Base-by-base conservation (phyloP, 2,329 filamentous ascomycete species). In the Cercospora sesami region DNA sequence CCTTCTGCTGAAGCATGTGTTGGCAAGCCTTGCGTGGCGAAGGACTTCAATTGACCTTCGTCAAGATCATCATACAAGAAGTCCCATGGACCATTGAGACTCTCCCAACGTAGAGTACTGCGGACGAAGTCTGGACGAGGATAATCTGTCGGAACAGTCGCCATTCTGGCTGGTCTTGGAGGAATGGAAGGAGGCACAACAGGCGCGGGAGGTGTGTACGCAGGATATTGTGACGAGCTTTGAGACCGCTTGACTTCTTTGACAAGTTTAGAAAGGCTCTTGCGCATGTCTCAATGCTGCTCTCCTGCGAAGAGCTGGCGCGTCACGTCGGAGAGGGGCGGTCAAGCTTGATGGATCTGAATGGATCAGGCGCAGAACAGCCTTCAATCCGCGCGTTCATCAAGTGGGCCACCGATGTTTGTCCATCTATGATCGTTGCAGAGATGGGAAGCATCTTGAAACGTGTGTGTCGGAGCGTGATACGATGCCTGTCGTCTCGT, bases 61-160 rank as follows among this genome's bases (percentile, higher is more conserved):
- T 91, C 87, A 60, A 84, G 80, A 73, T 91, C 89, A 75, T 91
- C 89, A 68, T 90, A 90, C 58, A 87, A 77, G 73, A 91, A 88
- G 66, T 84, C 81, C 89, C 89, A 91, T 5, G 82, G 79, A 0
- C 88, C 88, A 71, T 91, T 86, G 58, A 91, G 84, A 1, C 85
- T 86, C 48, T 80, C 77, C 89, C 89, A 91, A 57, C 80, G 82
- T 30, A 89, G 81, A 28, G 81, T 75, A 33, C 80, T 78, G 64
- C 88, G 87, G 64, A 85, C 75, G 76, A 90, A 90, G 78, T 91
- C 88, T 0, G 89, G 88, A 64, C 89, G 86, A 26, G 89, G 89
- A 72, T 91, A 90, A 23, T 68, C 68, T 31, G 59, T 63, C 3
- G 68, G 60, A 45, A 63, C 16, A 14, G 66, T 59, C 21, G 66